These are phyloP conservation scores for Blepharisma stoltei DNA, from an alignment of 73 alveolate genomes.

Conservation along the genomic window DNA sequence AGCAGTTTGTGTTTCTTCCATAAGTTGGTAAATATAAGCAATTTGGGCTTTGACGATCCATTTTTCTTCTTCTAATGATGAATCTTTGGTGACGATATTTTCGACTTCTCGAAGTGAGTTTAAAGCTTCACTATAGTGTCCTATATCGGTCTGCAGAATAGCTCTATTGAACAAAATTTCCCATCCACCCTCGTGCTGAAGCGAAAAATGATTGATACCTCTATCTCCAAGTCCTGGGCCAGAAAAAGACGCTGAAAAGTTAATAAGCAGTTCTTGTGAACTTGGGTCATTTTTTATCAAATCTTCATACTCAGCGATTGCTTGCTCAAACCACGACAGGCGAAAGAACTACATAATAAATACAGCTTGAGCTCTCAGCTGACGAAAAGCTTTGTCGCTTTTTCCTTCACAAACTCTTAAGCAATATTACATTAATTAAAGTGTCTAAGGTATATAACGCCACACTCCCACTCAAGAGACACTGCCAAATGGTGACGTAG, in stretches of 20 bases:
- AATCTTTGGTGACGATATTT: not conserved
- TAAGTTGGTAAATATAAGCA: conserved; percentile 4
- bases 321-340: not conserved
- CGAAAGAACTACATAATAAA: not conserved
- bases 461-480: too few species aligned
- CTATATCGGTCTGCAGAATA: not conserved
- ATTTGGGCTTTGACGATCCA: conserved; percentile 7
- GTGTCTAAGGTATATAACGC: too few species aligned
- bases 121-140: conserved; percentile 13
- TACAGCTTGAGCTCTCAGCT: conserved; percentile 26
- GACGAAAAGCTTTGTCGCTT: conserved; percentile 9
- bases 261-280: not conserved
- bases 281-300: not conserved
- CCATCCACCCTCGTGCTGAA: not conserved
- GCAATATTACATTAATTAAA: too few species aligned
- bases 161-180: conserved; percentile 15
- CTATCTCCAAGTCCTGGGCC: not conserved
- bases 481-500: too few species aligned
- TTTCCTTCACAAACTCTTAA: not conserved
- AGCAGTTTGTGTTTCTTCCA: conserved; percentile 5
- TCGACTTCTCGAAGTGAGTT: not conserved
- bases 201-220: not conserved
- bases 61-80: not conserved
- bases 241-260: conserved; percentile 3
- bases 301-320: conserved; percentile 17